Evolutionary conservation across 805 yeast genomes (phyloP).

Genomic region (Kluyveromyces nonfermentans): DNA sequence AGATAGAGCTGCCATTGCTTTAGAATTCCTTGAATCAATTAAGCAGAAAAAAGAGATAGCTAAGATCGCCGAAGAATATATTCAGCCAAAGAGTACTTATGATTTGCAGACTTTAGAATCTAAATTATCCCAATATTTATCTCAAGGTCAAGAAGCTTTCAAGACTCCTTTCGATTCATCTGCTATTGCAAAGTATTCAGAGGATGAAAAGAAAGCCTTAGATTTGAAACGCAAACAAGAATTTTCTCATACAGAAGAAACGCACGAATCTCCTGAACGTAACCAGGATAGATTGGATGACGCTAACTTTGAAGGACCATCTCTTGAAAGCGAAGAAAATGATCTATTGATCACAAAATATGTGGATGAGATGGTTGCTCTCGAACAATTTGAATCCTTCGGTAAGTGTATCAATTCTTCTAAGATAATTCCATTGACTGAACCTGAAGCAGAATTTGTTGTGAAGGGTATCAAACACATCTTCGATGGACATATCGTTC

Average conservation of each 20-base stretch:
- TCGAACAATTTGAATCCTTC: constrained; percentile 64
- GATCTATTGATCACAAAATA: constrained; percentile 51
- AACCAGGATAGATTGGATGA: constrained; percentile 23
- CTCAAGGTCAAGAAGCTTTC: constrained; percentile 29
- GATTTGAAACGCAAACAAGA: constrained; percentile 47
- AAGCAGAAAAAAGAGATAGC: constrained; percentile 28
- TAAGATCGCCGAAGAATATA: constrained; percentile 36
- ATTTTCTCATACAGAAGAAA: constrained; percentile 11
- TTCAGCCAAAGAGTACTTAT: constrained; percentile 59
- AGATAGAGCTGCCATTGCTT: constrained; percentile 87
- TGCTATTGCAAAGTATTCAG: constrained; percentile 53
- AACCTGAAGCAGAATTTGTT: constrained; percentile 86
- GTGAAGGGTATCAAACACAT: constrained; percentile 78
- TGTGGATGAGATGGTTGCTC: constrained; percentile 55
- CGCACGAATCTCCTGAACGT: constrained; percentile 12
- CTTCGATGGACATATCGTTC: constrained; percentile 59
- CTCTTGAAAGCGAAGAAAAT: constrained; percentile 22
- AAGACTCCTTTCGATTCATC: constrained; percentile 60
- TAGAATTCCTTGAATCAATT: constrained; percentile 48
- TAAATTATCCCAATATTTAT: constrained; percentile 62
- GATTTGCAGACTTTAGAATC: constrained; percentile 73
- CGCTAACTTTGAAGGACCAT: constrained; percentile 20
- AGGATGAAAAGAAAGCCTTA: constrained; percentile 59
- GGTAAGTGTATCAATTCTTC: constrained; percentile 75
- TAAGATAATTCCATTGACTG: constrained; percentile 60